Conservation (phyloP, 1,139 yeast species). For the Debaryomycetaceae sp. region DNA sequence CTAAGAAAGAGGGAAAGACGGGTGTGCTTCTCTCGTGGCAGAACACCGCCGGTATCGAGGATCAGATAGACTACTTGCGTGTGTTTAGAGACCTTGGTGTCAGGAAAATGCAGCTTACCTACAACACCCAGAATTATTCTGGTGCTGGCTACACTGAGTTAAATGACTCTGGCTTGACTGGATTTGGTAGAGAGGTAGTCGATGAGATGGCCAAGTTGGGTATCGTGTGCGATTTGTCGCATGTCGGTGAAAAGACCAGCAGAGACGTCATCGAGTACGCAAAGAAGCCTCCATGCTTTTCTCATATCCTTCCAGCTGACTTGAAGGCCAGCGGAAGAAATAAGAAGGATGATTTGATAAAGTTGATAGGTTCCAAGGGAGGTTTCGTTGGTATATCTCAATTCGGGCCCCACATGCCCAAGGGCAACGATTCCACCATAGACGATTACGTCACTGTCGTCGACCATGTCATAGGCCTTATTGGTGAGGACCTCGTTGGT, state of each 20-base stretch:
- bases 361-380: slow-evolving; percentile 10
- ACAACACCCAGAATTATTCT: slow-evolving; percentile 12
- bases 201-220: slow-evolving; percentile 13
- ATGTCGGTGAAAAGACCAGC: not conserved
- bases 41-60: slow-evolving; percentile 13
- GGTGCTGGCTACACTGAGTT: slow-evolving; percentile 10
- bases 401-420: slow-evolving; percentile 13
- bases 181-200: slow-evolving; percentile 12
- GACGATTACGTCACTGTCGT: slow-evolving; percentile 13
- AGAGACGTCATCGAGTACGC: not conserved
- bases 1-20: slow-evolving; percentile 9
- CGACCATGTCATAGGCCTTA: slow-evolving; percentile 10
- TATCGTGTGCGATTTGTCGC: slow-evolving; percentile 10
- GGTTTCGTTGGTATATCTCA: slow-evolving; percentile 13
- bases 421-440: slow-evolving; percentile 13
- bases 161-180: slow-evolving; percentile 11
- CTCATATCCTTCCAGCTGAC: slow-evolving; percentile 8
- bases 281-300: not conserved
- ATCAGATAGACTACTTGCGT: slow-evolving; percentile 10
- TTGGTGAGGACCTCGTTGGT: slow-evolving; percentile 12
- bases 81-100: slow-evolving; percentile 13
- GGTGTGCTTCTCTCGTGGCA: slow-evolving; percentile 14
- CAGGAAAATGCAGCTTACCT: slow-evolving; percentile 12
- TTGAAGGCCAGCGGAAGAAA: slow-evolving; percentile 11
- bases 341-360: slow-evolving; percentile 10